Evolutionary conservation across 768 basidiomycete genomes (phyloP).

Genomic region (Tulasnella sp.): DNA sequence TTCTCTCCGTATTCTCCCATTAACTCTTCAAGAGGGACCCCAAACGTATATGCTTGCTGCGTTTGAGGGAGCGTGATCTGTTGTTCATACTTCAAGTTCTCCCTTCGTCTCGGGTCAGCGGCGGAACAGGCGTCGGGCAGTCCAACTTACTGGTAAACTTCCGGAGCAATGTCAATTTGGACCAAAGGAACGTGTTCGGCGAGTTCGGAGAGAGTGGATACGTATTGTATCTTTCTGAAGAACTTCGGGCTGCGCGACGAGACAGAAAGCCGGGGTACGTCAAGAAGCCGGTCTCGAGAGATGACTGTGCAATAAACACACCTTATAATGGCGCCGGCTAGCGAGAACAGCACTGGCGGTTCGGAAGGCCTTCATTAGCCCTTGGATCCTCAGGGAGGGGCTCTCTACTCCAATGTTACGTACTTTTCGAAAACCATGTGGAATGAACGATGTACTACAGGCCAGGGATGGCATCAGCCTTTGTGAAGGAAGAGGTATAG

Average conservation of each 20-base stretch:
- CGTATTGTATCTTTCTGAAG: conserved; percentile 76
- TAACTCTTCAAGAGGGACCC: conserved; percentile 72
- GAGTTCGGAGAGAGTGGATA: conserved; percentile 70
- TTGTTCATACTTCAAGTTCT: conserved; percentile 71
- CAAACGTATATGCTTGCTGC: conserved; percentile 57
- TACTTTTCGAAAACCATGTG: conserved; percentile 84
- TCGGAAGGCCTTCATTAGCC: conserved; percentile 1
- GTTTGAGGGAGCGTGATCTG: conserved; percentile 64
- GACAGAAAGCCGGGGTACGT: conserved; percentile 20
- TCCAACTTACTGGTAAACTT: conserved; percentile 67
- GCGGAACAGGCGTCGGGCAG: background rate
- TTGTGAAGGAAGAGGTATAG: background rate
- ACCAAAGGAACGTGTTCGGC: conserved; percentile 75
- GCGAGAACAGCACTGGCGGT: conserved; percentile 72
- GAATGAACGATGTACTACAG: conserved; percentile 79
- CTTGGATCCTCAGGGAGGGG: background rate
- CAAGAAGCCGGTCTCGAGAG: background rate
- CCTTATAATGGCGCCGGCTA: conserved; percentile 86
- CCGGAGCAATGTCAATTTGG: conserved; percentile 79
- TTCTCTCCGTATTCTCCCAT: conserved; percentile 85
- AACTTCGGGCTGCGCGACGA: conserved; percentile 66
- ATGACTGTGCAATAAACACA: conserved; percentile 34
- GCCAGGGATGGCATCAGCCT: background rate
- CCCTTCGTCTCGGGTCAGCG: conserved; percentile 43
- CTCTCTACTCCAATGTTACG: conserved; percentile 30